Base-by-base conservation (phyloP, 2,329 filamentous ascomycete species). In the Colletotrichum neosansevieriae region DNA sequence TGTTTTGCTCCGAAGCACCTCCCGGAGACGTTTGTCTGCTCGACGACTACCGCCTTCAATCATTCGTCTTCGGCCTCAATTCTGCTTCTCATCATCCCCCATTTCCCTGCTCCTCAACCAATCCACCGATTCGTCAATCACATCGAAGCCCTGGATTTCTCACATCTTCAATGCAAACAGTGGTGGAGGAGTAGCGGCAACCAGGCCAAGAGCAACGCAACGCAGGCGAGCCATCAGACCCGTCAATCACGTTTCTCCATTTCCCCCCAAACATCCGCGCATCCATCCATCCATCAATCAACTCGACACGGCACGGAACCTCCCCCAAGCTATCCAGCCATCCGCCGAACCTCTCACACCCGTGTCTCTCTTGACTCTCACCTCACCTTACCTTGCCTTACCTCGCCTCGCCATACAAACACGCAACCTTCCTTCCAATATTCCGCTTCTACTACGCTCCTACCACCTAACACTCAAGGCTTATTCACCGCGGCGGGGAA, bases 301-400 rank as follows among this genome's bases (percentile, higher is more conserved):
- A 24, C n/a, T 51, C 49, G 60, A 68, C 59, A 54, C 63, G 49
- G 50, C 38, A 68, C 65, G 61, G 65, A 60, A 65, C 45, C 34
- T 64, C 53, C 38, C 65, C 54, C 59, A 54, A 64, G 45, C 53
- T 40, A 34, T 59, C 45, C 40, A 40, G 44, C 42, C 57, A 36
- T 49, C 57, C 32, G 32, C 34, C 51, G 36, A 49, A 29, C 58
- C 42, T 63, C 42, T 63, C 50, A 59, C 42, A 4, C 44, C 24
- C 29, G 59, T 63, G 50, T 63, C 44, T 63, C 58, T 47, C 56
- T 57, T 21, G 17, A 32, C 29, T 24, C 64, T 60, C 51, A 21
- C 49, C 44, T 44, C 50, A 44, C 44, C 38, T 63, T 50, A 38
- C 36, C 5, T 38, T 9, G 17, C 51, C 17, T 13, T 12, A 42